phyloP scores from a whole-genome alignment of 1,284 basidiomycete species.

The Microbotryomycetes sp. region DNA sequence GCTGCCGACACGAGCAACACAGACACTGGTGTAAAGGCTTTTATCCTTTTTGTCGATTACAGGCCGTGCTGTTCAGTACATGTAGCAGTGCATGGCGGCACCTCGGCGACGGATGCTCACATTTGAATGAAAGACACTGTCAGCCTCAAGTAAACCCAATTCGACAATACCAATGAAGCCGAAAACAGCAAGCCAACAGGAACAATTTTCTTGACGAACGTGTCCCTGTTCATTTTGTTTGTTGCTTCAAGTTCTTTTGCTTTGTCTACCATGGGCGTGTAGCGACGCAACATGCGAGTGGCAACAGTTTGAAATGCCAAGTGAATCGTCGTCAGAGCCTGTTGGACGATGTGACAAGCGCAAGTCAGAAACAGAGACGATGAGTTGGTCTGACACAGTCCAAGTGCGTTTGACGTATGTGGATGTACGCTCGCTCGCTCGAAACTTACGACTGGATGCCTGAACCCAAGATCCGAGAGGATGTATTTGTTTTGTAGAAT shows the following conservation, averaged over 20 bases:
- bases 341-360: conserved; percentile 71
- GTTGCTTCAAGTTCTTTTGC: conserved; percentile 77
- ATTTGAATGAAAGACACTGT: conserved; percentile 94
- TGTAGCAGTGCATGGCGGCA: conserved; percentile 7
- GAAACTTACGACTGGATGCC: conserved; percentile 45
- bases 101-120: conserved; percentile 62
- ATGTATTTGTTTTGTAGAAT: conserved; percentile 97
- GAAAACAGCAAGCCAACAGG: conserved; percentile 91
- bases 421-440: too few species aligned
- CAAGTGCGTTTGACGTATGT: background rate
- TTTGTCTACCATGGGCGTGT: conserved; percentile 82
- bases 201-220: conserved; percentile 80
- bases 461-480: conserved; percentile 74
- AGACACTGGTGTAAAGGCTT: conserved; percentile 95
- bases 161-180: conserved; percentile 82
- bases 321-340: conserved; percentile 39
- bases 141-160: conserved; percentile 89
- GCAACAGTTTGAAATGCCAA: conserved; percentile 78
- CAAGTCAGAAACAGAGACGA: conserved; percentile 40
- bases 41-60: conserved; percentile 12
- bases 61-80: background rate
- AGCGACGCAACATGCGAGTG: conserved; percentile 79
- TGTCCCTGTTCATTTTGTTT: conserved; percentile 50
- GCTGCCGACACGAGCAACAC: conserved; percentile 91
- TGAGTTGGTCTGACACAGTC: background rate